These are phyloP conservation scores for Xylaria sp. DNA, from an alignment of 495 filamentous ascomycete species.

Conservation along the genomic window DNA sequence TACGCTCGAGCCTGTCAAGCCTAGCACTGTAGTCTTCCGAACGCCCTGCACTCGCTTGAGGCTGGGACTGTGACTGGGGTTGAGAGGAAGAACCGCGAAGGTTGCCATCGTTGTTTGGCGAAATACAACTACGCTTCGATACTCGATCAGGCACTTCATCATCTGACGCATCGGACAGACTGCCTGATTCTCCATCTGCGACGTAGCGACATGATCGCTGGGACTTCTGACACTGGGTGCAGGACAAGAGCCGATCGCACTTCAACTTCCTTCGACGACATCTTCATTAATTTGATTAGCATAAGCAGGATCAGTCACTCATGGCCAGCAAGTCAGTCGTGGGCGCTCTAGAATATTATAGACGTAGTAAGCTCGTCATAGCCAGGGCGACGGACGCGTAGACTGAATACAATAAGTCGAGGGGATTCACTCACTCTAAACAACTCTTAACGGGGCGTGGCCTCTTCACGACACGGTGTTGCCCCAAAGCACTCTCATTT, in stretches of 20 bases:
- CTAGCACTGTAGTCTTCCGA: conserved; percentile 44
- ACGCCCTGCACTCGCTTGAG: conserved; percentile 26
- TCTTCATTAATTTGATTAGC: conserved; percentile 15
- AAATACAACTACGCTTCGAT: conserved; percentile 39
- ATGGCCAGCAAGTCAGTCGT: not conserved
- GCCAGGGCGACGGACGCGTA: no score
- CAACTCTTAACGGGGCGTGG: conserved; percentile 53
- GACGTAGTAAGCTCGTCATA: not conserved
- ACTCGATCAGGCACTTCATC: conserved; percentile 41
- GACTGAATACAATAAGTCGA: not conserved
- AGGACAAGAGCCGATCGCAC: conserved; percentile 63
- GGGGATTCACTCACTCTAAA: conserved; percentile 36
- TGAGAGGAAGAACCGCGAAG: conserved; percentile 27
- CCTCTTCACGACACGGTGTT: conserved; percentile 45
- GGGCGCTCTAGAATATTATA: not conserved
- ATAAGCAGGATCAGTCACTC: not conserved
- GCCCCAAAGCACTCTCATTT: conserved; percentile 15
- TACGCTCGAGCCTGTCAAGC: conserved; percentile 45
- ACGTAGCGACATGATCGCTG: conserved; percentile 47
- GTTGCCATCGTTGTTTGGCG: conserved; percentile 27
- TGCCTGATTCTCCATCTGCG: conserved; percentile 41
- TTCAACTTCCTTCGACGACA: conserved; percentile 66
- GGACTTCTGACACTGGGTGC: conserved; percentile 64
- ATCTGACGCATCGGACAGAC: conserved; percentile 45
- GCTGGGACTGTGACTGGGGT: not conserved